Evolutionary conservation across 2,329 filamentous ascomycete species (phyloP).

Genomic region (Fusarium penzigii): DNA sequence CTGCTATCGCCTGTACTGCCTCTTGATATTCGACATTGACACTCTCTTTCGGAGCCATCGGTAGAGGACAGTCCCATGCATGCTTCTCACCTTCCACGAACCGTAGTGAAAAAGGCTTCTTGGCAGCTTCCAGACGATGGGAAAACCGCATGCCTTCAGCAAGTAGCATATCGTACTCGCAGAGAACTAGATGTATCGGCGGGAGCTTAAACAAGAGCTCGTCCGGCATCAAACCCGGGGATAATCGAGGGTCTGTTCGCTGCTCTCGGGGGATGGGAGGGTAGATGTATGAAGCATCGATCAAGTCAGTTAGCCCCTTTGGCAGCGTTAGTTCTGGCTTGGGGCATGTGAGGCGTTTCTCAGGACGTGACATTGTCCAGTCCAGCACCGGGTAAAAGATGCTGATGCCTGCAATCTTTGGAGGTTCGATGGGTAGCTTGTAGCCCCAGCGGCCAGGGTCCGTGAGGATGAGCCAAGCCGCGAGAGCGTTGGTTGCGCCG

Average conservation of each 20-base stretch:
- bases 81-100: conserved; percentile 48
- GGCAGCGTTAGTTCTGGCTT: conserved; percentile 61
- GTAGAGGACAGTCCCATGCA: conserved; percentile 51
- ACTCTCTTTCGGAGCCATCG: conserved; percentile 45
- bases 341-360: conserved; percentile 55
- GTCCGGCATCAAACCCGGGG: conserved; percentile 57
- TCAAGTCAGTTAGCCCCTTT: conserved; percentile 59
- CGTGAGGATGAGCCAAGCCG: conserved; percentile 48
- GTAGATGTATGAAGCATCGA: conserved; percentile 63
- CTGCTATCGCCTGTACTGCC: conserved; percentile 42
- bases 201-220: conserved; percentile 53
- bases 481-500: conserved; percentile 57
- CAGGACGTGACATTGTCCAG: conserved; percentile 57
- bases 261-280: conserved; percentile 48
- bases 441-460: conserved; percentile 44
- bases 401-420: conserved; percentile 52
- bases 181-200: conserved; percentile 59
- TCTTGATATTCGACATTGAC: conserved; percentile 49
- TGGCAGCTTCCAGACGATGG: conserved; percentile 48
- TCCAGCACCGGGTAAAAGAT: conserved; percentile 66
- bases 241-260: conserved; percentile 56
- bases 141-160: conserved; percentile 62
- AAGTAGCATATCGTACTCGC: conserved; percentile 67
- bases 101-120: conserved; percentile 40
- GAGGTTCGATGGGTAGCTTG: conserved; percentile 39